Evolutionary conservation across 169 alveolate species (phyloP).

Genomic region (Plasmodium sp.): DNA sequence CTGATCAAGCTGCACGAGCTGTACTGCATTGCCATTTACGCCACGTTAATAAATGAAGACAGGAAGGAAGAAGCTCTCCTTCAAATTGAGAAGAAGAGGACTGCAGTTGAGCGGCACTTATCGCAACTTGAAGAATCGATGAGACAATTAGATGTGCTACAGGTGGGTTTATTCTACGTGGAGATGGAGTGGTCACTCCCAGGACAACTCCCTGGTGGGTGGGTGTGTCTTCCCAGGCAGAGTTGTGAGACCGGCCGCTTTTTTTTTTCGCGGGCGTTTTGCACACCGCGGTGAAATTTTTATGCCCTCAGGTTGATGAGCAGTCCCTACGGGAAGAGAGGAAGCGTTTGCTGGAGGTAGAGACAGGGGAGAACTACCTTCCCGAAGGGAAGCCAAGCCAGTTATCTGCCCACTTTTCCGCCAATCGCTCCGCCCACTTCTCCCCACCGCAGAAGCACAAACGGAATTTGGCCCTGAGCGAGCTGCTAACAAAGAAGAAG

Average conservation of each 20-base stretch:
- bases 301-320: constrained; percentile 1
- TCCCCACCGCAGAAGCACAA: constrained; percentile 13
- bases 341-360: constrained; percentile 5
- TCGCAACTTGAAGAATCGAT: background rate
- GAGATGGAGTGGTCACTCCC: background rate
- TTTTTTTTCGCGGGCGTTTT: background rate
- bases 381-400: background rate
- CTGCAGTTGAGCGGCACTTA: background rate
- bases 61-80: background rate
- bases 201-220: background rate
- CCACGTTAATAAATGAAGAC: constrained; percentile 54
- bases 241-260: background rate
- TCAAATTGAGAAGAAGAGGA: background rate
- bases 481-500: constrained; percentile 15
- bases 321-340: constrained; percentile 1
- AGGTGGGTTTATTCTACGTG: background rate
- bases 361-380: background rate
- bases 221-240: background rate
- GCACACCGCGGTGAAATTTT: background rate
- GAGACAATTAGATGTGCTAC: background rate
- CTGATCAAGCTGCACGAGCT: constrained; percentile 25
- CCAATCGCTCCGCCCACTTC: background rate
- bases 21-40: constrained; percentile 28
- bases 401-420: background rate
- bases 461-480: constrained; percentile 1